Base-by-base conservation (phyloP, 2,329 filamentous ascomycete genomes). In the Cordyceps tenuipes region DNA sequence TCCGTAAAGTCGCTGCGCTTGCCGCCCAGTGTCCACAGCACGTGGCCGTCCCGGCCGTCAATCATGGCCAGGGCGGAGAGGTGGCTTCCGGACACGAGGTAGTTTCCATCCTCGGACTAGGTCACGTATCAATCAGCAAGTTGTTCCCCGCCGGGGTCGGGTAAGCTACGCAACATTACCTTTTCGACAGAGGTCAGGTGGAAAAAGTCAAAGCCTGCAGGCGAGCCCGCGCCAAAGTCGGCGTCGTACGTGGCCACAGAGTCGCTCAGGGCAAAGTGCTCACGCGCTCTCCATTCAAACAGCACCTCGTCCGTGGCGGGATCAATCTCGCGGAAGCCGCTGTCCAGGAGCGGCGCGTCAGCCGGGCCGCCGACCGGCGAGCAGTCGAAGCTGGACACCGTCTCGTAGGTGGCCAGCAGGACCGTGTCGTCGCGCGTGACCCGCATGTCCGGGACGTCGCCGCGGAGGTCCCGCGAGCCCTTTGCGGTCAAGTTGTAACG, bases 361-460 rank as follows among this genome's bases (percentile, higher is more conserved):
- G 60, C 56, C 2, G 69, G 66, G 2, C 73, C 73, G 3, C 72
- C 72, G 2, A 71, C 64, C 2, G 66, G 49, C 0, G 66, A 69
- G 36, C 70, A 65, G 61, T 75, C 67, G n/a, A 65, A 68, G 6
- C 64, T 59, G 8, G n/a, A n/a, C n/a, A 72, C 66, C 34, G 66
- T 67, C 61, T 73, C 69, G 62, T 78, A 79, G 49, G 73, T 72
- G 9, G 73, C 73, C 65, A 78, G 71, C 41, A 79, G 67, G 21
- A 73, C 73, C 0, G 74, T 76, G 39, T 71, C 72, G 55, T 75
- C 66, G 0, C 67, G 59, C 1, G 76, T 79, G n/a, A 79, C 65
- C 17, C 69, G 66, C 61, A 78, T 73, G 52, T 78, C 75, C 63
- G 79, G 77, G 48, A 76, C 68, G 59, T 79, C 73, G 8, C 69